Conservation (phyloP, 805 yeast genomes). For the Priceomyces castillae region DNA sequence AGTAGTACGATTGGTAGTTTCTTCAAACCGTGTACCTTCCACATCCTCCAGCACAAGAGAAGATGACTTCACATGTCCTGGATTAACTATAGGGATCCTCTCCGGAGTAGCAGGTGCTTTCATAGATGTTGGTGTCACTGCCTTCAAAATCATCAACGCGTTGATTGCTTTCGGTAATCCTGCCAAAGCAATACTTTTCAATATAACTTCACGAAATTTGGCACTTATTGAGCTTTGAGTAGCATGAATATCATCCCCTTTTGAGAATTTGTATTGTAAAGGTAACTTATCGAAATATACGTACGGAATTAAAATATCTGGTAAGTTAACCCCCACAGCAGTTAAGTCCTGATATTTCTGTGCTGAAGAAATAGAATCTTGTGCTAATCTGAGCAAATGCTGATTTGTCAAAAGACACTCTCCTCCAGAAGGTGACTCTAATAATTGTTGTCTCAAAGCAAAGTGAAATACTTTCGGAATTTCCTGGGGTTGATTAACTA, state of each 20-base stretch:
- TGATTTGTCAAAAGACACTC: constrained; percentile 30
- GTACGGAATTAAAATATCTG: constrained; percentile 41
- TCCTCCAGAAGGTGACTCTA: constrained; percentile 27
- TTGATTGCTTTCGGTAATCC: constrained; percentile 88
- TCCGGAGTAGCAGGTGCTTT: constrained; percentile 24
- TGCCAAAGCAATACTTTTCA: constrained; percentile 74
- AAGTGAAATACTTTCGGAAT: constrained; percentile 72
- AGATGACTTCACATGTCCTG: constrained; percentile 36
- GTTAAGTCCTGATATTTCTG: constrained; percentile 35
- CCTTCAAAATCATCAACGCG: constrained; percentile 61
- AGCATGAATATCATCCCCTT: constrained; percentile 33
- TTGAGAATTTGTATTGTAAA: constrained; percentile 31
- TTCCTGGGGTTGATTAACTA: constrained; percentile 79
- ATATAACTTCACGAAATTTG: constrained; percentile 69
- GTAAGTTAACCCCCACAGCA: constrained; percentile 42
- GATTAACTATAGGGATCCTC: constrained; percentile 27
- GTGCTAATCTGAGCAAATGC: constrained; percentile 34
- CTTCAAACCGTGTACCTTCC: constrained; percentile 36
- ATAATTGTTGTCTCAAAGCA: constrained; percentile 49
- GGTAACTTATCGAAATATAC: constrained; percentile 38
- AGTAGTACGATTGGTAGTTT: constrained; percentile 11
- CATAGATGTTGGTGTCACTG: constrained; percentile 56
- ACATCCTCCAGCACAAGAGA: constrained; percentile 39
- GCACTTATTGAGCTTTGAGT: constrained; percentile 40
- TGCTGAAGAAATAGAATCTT: constrained; percentile 39